phyloP scores from a whole-genome alignment of 495 filamentous ascomycete genomes.

The Platismatia glauca region DNA sequence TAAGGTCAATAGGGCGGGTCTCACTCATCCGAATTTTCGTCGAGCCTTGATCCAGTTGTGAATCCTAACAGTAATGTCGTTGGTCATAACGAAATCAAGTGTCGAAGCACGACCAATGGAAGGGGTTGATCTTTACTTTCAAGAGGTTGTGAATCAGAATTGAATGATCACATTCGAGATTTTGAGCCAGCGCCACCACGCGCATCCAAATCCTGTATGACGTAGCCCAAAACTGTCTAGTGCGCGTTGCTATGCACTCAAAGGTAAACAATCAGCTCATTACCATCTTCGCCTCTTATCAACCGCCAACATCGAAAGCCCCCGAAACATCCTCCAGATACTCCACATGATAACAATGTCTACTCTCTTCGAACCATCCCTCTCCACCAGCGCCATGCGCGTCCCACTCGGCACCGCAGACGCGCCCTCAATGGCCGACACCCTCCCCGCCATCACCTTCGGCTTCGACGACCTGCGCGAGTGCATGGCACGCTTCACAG shows the following conservation, averaged over 20 bases:
- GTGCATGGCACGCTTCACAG: constrained; percentile 88
- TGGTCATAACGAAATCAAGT: constrained; percentile 33
- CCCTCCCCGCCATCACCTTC: constrained; percentile 84
- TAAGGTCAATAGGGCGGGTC: constrained; percentile 41
- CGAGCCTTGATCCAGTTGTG: constrained; percentile 30
- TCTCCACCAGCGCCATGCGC: constrained; percentile 67
- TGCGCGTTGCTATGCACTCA: constrained; percentile 7
- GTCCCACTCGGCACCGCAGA: constrained; percentile 51
- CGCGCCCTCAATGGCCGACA: constrained; percentile 63
- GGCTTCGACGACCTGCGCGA: constrained; percentile 93
- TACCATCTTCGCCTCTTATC: neutral
- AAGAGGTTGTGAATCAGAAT: neutral
- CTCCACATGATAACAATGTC: constrained; percentile 53
- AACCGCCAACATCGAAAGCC: neutral
- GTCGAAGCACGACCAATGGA: neutral
- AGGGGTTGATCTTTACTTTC: neutral
- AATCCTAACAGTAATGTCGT: constrained; percentile 20
- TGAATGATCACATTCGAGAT: neutral
- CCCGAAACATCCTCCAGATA: neutral
- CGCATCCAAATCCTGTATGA: too few relatives aligned
- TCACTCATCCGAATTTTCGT: constrained; percentile 55
- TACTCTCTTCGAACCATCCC: constrained; percentile 64
- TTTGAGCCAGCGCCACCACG: too few relatives aligned
- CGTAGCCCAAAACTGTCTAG: neutral
- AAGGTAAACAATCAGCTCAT: constrained; percentile 4